These are phyloP conservation scores for Tritrichomonas musculus DNA, from an alignment of 208 protist species.

Conservation along the genomic window DNA sequence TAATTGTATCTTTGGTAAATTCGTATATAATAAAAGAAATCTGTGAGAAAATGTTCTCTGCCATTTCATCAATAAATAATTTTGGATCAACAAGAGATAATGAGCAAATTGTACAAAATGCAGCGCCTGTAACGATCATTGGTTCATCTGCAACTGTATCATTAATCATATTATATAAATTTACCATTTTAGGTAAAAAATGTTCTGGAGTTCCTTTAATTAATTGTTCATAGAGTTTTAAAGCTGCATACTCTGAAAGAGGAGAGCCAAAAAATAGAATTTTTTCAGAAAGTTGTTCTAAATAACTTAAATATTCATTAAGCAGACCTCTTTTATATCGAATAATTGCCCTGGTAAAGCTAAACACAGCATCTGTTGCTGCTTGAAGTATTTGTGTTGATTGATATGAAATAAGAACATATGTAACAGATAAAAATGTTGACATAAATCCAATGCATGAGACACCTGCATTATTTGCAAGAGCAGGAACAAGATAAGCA, in stretches of 20 bases:
- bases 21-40: background rate
- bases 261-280: background rate
- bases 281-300: background rate
- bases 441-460: background rate
- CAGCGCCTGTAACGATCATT: background rate
- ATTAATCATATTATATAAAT: background rate
- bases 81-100: background rate
- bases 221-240: background rate
- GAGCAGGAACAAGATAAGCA: background rate
- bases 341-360: background rate
- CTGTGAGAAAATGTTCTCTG: background rate
- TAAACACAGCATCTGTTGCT: background rate
- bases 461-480: background rate
- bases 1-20: background rate
- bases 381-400: background rate
- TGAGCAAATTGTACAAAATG: background rate
- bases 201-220: background rate
- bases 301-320: background rate
- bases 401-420: background rate
- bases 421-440: background rate
- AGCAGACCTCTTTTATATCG: background rate
- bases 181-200: background rate
- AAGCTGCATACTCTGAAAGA: background rate
- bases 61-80: background rate
- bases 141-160: background rate